Evolutionary conservation across 129 eudicot species (phyloP).

Genomic region (Flaveria bidentis): DNA sequence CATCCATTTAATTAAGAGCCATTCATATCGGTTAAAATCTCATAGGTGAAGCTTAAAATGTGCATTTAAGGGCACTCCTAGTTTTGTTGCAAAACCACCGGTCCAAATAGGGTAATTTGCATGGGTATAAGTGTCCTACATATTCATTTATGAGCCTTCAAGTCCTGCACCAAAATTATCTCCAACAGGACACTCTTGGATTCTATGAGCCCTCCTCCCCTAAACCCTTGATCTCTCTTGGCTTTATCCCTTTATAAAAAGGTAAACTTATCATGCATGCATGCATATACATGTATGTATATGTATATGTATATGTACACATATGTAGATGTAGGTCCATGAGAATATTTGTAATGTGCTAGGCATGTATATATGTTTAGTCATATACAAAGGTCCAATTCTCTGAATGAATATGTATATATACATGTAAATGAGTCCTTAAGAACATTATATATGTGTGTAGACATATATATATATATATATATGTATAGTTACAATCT

Average conservation of each 20-base stretch:
- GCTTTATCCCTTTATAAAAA: constrained; percentile 40
- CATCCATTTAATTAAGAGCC: neutral
- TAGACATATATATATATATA: neutral
- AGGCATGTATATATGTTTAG: neutral
- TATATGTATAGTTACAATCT: neutral
- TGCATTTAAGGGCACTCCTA: constrained; percentile 13
- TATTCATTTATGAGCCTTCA: constrained; percentile 25
- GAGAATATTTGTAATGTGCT: neutral
- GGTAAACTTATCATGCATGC: constrained; percentile 17
- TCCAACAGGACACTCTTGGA: constrained; percentile 39
- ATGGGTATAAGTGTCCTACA: constrained; percentile 26
- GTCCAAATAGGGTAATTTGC: constrained; percentile 29
- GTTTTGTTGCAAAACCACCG: constrained; percentile 24
- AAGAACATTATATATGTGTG: neutral
- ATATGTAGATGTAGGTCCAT: neutral
- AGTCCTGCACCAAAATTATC: constrained; percentile 24
- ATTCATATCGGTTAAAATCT: neutral
- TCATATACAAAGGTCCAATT: neutral
- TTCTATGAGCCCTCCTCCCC: constrained; percentile 45
- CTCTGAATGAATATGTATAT: neutral
- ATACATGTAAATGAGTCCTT: neutral
- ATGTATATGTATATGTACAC: neutral
- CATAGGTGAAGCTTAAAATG: constrained; percentile 24
- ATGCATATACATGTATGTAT: neutral
- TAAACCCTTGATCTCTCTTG: constrained; percentile 41